phyloP scores from a whole-genome alignment of 768 basidiomycete species.

The Suillus clintonianus region DNA sequence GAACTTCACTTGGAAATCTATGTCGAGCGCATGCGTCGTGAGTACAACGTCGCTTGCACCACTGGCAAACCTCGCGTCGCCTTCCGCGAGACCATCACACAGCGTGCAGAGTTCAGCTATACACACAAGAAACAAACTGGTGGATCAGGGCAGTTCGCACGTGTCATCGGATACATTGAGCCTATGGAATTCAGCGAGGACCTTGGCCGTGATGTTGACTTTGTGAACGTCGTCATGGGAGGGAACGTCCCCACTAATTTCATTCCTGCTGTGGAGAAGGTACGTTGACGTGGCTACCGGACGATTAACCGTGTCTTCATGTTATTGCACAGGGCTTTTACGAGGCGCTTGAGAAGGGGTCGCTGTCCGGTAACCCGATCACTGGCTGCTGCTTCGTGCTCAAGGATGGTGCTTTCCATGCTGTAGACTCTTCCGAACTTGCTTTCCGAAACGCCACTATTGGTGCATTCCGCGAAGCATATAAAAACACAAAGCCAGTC shows the following conservation, averaged over 20 bases:
- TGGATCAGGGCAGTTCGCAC: constrained; percentile 95
- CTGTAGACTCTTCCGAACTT: constrained; percentile 94
- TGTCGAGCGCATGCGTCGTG: constrained; percentile 97
- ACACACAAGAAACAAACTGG: constrained; percentile 99
- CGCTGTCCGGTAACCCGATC: constrained; percentile 85
- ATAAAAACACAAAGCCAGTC: constrained; percentile 70
- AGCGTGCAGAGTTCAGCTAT: constrained; percentile 80
- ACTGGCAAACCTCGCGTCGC: constrained; percentile 97
- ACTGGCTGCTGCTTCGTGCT: constrained; percentile 85
- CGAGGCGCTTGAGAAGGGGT: constrained; percentile 91
- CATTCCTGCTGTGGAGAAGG: constrained; percentile 95
- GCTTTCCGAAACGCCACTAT: constrained; percentile 92
- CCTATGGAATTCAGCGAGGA: constrained; percentile 77
- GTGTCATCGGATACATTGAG: constrained; percentile 88
- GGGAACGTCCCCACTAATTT: constrained; percentile 89
- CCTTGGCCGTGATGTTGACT: constrained; percentile 80
- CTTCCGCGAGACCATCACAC: constrained; percentile 92
- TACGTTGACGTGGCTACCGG: constrained; percentile 29
- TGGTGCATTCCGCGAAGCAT: constrained; percentile 91
- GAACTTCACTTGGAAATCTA: constrained; percentile 99
- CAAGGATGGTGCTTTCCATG: constrained; percentile 90
- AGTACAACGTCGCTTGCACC: constrained; percentile 90
- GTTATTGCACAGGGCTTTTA: constrained; percentile 73
- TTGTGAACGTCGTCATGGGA: constrained; percentile 88
- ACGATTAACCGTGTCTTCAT: neutral